Evolutionary conservation across 2,329 filamentous ascomycete species (phyloP).

Genomic region (Stagonosporopsis chrysanthemi): DNA sequence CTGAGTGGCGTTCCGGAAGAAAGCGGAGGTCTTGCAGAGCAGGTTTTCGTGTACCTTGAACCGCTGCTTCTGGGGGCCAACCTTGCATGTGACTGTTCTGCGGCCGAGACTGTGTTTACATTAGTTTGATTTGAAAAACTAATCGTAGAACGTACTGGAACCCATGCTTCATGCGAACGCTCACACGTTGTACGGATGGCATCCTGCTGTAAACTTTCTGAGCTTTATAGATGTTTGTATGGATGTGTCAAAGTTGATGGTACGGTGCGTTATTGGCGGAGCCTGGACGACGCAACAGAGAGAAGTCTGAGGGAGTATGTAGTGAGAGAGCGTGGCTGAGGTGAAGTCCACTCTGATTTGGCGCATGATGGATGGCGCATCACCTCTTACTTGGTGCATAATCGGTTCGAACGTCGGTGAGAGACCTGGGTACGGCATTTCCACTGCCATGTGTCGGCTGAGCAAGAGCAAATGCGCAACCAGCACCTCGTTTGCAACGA

Average conservation of each 20-base stretch:
- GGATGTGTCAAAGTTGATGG: background rate
- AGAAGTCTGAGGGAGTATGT: background rate
- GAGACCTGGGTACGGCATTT: background rate
- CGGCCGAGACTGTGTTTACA: background rate
- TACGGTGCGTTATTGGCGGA: too few species aligned
- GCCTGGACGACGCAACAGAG: background rate
- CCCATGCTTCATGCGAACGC: background rate
- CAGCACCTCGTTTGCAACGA: background rate
- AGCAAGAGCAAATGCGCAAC: background rate
- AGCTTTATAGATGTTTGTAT: too few species aligned
- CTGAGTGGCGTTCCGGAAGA: background rate
- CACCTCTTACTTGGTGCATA: background rate
- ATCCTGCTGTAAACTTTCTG: background rate
- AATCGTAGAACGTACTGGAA: background rate
- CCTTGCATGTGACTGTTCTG: background rate
- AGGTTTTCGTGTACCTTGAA: background rate
- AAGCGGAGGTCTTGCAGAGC: background rate
- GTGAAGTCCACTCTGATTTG: background rate
- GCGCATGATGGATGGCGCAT: background rate
- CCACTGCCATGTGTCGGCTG: background rate
- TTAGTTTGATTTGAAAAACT: background rate
- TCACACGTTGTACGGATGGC: background rate
- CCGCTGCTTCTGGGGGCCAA: background rate
- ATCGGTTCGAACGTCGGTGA: background rate
- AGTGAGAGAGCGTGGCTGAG: too few species aligned